Evolutionary conservation across 345 rosid genomes (phyloP).

Genomic region (Euclidium syriacum): DNA sequence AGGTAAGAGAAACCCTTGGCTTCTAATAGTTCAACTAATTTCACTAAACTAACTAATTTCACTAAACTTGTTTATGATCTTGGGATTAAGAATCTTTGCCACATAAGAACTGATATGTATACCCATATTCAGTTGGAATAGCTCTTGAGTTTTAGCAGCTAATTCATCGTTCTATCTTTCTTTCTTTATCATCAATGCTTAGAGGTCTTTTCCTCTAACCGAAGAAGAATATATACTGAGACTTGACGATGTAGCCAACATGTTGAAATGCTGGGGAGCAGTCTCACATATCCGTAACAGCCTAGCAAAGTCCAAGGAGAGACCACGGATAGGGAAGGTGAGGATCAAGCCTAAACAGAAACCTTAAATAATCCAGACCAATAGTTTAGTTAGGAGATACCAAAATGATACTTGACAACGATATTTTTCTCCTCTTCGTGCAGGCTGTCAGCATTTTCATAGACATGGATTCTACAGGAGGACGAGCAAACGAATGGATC

Average conservation of each 20-base stretch:
- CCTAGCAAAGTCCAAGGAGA: constrained; percentile 77
- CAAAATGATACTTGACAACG: background rate
- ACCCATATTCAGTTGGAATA: background rate
- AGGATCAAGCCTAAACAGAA: constrained; percentile 11
- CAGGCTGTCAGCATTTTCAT: constrained; percentile 99
- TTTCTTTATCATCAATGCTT: constrained; percentile 5
- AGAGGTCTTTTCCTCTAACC: constrained; percentile 92
- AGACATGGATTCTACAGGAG: constrained; percentile 92
- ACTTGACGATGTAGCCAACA: constrained; percentile 91
- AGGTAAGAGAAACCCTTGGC: constrained; percentile 40
- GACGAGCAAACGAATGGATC: constrained; percentile 95
- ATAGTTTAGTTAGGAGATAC: background rate
- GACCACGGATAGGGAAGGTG: constrained; percentile 91
- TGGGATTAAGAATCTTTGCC: background rate
- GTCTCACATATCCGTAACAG: constrained; percentile 87
- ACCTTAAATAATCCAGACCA: background rate
- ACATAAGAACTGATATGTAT: background rate
- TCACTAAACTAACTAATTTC: background rate
- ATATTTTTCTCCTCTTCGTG: background rate
- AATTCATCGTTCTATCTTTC: background rate
- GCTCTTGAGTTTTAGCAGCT: constrained; percentile 7
- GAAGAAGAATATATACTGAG: constrained; percentile 92
- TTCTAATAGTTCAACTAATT: background rate
- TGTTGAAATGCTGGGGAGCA: constrained; percentile 94
- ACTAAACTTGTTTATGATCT: background rate